Conservation (phyloP, 148 eudicot species). For the Arctostaphylos glauca region DNA sequence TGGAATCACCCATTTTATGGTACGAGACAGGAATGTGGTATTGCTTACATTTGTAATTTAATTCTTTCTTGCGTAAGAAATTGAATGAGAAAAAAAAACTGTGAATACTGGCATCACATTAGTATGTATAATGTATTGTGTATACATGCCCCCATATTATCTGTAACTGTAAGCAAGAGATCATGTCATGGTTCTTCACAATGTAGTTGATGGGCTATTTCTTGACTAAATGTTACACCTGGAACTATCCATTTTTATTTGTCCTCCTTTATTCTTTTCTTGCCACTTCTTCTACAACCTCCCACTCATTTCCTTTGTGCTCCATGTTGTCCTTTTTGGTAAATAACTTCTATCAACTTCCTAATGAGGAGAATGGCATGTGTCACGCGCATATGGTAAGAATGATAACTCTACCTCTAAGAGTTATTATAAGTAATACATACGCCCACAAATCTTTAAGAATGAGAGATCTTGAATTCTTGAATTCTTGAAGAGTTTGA, state of each 20-base stretch:
- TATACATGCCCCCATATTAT: too few relatives aligned
- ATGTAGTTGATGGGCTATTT: background rate
- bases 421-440: too few relatives aligned
- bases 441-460: too few relatives aligned
- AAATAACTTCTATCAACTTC: background rate
- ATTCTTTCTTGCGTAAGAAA: background rate
- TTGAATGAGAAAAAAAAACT: background rate
- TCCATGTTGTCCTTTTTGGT: background rate
- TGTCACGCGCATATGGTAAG: background rate
- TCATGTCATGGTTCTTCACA: background rate
- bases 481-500: too few relatives aligned
- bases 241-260: background rate
- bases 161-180: too few relatives aligned
- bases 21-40: background rate
- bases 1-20: background rate
- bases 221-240: background rate
- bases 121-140: too few relatives aligned
- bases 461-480: too few relatives aligned
- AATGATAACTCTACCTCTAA: background rate
- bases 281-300: background rate
- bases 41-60: background rate
- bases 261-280: background rate
- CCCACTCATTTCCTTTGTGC: background rate
- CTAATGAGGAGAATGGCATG: background rate
- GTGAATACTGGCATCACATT: too few relatives aligned